Conservation (phyloP, 495 filamentous ascomycete species). For the Bombardia bombarda region DNA sequence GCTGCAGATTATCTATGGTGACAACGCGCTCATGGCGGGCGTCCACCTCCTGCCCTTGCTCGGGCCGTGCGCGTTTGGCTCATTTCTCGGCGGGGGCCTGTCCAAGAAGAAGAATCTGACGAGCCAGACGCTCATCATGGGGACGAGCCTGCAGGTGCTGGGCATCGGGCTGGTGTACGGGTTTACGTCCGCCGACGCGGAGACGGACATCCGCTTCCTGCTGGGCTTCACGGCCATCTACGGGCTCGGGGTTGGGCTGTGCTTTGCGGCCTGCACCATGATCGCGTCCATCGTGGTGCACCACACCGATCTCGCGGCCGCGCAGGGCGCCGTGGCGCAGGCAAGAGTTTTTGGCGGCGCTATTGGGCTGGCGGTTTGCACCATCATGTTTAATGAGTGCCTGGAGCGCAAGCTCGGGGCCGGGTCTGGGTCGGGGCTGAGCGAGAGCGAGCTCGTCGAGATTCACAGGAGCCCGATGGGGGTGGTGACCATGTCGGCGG, state of each 20-base stretch:
- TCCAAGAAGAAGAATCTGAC: slow-evolving; percentile 40
- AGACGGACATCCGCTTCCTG: slow-evolving; percentile 23
- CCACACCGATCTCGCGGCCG: slow-evolving; percentile 41
- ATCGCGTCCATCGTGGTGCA: slow-evolving; percentile 41
- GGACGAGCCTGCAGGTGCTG: slow-evolving; percentile 42
- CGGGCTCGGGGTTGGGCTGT: slow-evolving; percentile 46
- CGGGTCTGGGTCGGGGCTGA: slow-evolving; percentile 9
- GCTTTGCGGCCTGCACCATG: slow-evolving; percentile 42
- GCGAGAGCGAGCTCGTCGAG: slow-evolving; percentile 11
- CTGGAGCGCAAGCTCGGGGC: slow-evolving; percentile 7
- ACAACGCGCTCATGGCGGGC: slow-evolving; percentile 43
- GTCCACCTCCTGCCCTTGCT: slow-evolving; percentile 52
- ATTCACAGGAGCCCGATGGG: slow-evolving; percentile 14
- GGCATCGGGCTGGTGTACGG: slow-evolving; percentile 41
- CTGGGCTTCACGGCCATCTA: slow-evolving; percentile 49
- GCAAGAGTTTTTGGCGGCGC: slow-evolving; percentile 50
- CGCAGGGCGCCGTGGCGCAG: slow-evolving; percentile 48
- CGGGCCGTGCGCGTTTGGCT: slow-evolving; percentile 41
- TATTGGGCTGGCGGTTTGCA: slow-evolving; percentile 43
- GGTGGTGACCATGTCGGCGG: neutral
- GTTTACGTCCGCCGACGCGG: slow-evolving; percentile 21
- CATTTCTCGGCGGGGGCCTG: slow-evolving; percentile 38
- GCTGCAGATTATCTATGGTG: slow-evolving; percentile 49
- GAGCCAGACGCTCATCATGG: slow-evolving; percentile 40
- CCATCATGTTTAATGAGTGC: slow-evolving; percentile 32